Percentiles rank a stretch among this genome's conserved stretches.
phyloP scores from a whole-genome alignment of 2,329 filamentous ascomycete genomes.

The Aureobasidium sp. region DNA sequence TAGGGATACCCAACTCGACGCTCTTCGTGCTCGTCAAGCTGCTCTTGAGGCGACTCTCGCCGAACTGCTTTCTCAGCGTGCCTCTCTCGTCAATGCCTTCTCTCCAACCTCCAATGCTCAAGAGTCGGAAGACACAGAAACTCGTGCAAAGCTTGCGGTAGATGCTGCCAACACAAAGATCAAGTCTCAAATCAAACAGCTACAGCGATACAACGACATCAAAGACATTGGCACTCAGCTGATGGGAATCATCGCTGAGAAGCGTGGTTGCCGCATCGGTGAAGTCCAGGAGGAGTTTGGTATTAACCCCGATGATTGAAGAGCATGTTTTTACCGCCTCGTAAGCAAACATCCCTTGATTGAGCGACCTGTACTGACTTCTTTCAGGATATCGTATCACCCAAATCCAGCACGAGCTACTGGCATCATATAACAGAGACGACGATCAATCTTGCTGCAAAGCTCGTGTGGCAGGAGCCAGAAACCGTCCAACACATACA shows the following conservation, averaged over 20 bases:
- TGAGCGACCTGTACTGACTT: not conserved
- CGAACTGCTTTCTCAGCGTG: constrained; percentile 36
- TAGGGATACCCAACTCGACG: constrained; percentile 9
- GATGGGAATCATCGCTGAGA: constrained; percentile 59
- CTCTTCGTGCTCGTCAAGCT: constrained; percentile 22
- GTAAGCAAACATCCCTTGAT: not conserved
- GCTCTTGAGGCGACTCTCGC: constrained; percentile 40
- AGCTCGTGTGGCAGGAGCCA: not conserved
- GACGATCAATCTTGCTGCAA: not conserved
- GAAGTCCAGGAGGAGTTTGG: constrained; percentile 42
- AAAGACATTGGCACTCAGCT: constrained; percentile 59
- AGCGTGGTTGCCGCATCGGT: constrained; percentile 46
- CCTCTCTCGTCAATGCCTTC: constrained; percentile 26
- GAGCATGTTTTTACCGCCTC: not conserved
- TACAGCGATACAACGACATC: constrained; percentile 64
- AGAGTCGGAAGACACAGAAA: not conserved
- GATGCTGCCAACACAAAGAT: constrained; percentile 44
- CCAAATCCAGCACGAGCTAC: not conserved
- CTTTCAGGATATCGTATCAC: not conserved
- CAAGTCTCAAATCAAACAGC: constrained; percentile 52
- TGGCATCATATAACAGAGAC: not conserved
- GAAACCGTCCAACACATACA: too few species aligned
- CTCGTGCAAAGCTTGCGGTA: constrained; percentile 23
- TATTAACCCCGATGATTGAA: constrained; percentile 35
- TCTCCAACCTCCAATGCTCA: constrained; percentile 17